phyloP scores from a whole-genome alignment of 352 stramenopile genomes.

The Pythium sukuiense region DNA sequence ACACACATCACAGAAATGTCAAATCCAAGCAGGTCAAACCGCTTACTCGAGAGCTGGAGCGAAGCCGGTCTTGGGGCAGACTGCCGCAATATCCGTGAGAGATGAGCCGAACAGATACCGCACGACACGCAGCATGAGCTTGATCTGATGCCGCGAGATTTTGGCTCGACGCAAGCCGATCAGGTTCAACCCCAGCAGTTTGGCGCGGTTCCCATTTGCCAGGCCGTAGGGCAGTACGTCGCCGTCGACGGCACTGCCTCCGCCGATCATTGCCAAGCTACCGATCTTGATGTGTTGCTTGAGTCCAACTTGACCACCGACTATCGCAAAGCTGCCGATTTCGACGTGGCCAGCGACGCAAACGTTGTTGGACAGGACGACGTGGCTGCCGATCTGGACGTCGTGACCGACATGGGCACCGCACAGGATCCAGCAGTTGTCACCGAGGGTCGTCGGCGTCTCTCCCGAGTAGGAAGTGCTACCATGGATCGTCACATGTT shows the following conservation, averaged over 20 bases:
- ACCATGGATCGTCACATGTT: slow-evolving; percentile 82
- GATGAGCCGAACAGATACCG: slow-evolving; percentile 72
- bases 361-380: slow-evolving; percentile 84
- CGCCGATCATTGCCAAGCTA: slow-evolving; percentile 73
- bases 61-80: slow-evolving; percentile 59
- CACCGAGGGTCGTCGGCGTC: slow-evolving; percentile 55
- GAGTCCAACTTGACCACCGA: slow-evolving; percentile 75
- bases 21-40: neutral
- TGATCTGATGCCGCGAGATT: slow-evolving; percentile 65
- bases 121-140: slow-evolving; percentile 74
- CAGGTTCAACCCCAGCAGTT: slow-evolving; percentile 75
- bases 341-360: slow-evolving; percentile 78
- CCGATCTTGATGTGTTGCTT: slow-evolving; percentile 79
- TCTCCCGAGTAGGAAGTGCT: slow-evolving; percentile 65
- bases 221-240: slow-evolving; percentile 82
- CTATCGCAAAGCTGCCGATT: slow-evolving; percentile 73
- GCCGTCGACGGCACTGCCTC: slow-evolving; percentile 77
- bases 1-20: neutral
- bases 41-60: slow-evolving; percentile 67
- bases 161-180: slow-evolving; percentile 66
- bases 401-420: slow-evolving; percentile 78
- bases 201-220: slow-evolving; percentile 72
- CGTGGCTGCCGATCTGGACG: slow-evolving; percentile 52
- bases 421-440: slow-evolving; percentile 81
- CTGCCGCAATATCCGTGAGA: slow-evolving; percentile 33